Evolutionary conservation across 2,329 filamentous ascomycete species (phyloP).

Genomic region (Akanthomyces lecanii): DNA sequence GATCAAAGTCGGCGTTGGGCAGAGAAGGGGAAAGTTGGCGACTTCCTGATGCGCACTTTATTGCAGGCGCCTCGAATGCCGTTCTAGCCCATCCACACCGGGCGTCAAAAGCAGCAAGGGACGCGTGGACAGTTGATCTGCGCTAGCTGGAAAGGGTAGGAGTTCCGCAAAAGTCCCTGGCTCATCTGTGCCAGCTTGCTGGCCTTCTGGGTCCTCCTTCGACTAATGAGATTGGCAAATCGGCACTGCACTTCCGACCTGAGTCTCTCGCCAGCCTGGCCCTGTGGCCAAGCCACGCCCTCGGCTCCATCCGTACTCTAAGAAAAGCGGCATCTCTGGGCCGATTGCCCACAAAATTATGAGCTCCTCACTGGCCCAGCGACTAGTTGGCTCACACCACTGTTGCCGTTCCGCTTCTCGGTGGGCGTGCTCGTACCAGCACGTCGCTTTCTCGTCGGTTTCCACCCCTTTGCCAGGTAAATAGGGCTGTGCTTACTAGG

Average conservation of each 20-base stretch:
- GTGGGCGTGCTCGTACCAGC: background rate
- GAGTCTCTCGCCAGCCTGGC: background rate
- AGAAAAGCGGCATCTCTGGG: constrained; percentile 8
- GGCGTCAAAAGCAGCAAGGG: constrained; percentile 9
- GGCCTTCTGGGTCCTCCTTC: background rate
- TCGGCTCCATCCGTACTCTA: constrained; percentile 15
- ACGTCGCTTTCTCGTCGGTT: background rate
- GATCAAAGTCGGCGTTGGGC: background rate
- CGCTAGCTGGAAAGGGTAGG: constrained; percentile 4
- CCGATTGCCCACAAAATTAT: constrained; percentile 10
- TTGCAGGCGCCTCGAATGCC: constrained; percentile 1
- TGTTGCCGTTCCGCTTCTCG: background rate
- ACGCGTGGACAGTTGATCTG: constrained; percentile 14
- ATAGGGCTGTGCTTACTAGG: constrained; percentile 15
- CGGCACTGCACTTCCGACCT: constrained; percentile 11
- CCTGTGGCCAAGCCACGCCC: constrained; percentile 13
- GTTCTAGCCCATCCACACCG: constrained; percentile 6
- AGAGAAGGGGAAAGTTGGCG: background rate
- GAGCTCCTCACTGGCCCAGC: background rate
- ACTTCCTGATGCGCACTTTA: background rate
- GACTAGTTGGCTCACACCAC: background rate
- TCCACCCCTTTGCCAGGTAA: constrained; percentile 1
- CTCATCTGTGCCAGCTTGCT: background rate
- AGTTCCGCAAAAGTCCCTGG: constrained; percentile 11
- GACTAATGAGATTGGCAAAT: background rate